Evolutionary conservation across 768 basidiomycete species (phyloP).

Genomic region (Lentinula guzmanii): DNA sequence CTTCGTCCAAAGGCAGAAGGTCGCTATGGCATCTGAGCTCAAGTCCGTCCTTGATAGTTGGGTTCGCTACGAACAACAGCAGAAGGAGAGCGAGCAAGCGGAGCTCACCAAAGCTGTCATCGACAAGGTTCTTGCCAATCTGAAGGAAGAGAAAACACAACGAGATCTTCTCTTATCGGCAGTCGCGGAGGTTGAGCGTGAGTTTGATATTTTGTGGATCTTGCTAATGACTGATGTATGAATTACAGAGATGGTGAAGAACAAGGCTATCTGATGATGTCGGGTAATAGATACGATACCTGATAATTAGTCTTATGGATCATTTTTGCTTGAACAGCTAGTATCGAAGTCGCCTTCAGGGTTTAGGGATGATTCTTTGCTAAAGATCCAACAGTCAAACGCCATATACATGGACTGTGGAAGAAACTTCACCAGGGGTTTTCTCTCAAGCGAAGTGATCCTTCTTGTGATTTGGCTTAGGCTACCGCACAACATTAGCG

Average conservation of each 20-base stretch:
- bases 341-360: too few species aligned
- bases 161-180: constrained; percentile 75
- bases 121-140: constrained; percentile 74
- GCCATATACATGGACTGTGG: too few species aligned
- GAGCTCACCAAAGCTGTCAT: constrained; percentile 87
- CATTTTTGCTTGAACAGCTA: neutral
- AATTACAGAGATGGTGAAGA: constrained; percentile 77
- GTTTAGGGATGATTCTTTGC: too few species aligned
- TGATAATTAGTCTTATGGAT: neutral
- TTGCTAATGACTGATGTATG: neutral
- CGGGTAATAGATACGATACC: neutral
- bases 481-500: too few species aligned
- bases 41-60: constrained; percentile 95
- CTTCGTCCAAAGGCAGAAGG: constrained; percentile 88
- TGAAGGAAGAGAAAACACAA: constrained; percentile 88
- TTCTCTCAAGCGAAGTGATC: too few species aligned
- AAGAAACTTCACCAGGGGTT: too few species aligned
- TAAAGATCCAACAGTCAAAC: too few species aligned
- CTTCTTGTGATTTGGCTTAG: too few species aligned
- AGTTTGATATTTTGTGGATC: constrained; percentile 28
- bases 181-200: constrained; percentile 88
- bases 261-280: constrained; percentile 69
- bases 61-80: constrained; percentile 96
- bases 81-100: constrained; percentile 94
- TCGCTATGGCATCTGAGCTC: constrained; percentile 79